Percentiles rank a stretch among this genome's conserved stretches.
Conservation (phyloP, 73 alveolate genomes). For the Tetrahymena thermophila region DNA sequence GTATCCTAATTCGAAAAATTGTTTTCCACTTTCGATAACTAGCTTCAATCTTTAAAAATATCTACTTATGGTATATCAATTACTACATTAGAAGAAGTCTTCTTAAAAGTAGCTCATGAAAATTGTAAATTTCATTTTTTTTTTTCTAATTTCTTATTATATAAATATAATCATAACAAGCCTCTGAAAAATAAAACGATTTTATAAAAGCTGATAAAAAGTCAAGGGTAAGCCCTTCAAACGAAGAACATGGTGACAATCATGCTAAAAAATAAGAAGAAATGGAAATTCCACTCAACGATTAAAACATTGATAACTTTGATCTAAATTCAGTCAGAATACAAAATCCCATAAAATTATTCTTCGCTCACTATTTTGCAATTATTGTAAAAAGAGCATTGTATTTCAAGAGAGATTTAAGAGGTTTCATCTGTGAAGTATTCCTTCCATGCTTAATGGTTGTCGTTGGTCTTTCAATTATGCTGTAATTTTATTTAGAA, state of each 20-base stretch:
- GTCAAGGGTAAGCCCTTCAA: slow-evolving; percentile 57
- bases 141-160: background rate
- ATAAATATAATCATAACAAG: background rate
- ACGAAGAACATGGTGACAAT: background rate
- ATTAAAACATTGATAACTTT: slow-evolving; percentile 13
- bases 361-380: slow-evolving; percentile 63
- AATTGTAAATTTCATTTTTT: background rate
- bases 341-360: slow-evolving; percentile 11
- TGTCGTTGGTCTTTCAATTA: slow-evolving; percentile 64
- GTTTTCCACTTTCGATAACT: slow-evolving; percentile 47
- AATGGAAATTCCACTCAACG: background rate
- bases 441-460: slow-evolving; percentile 79
- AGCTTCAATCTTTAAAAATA: slow-evolving; percentile 29
- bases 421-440: slow-evolving; percentile 82
- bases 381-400: slow-evolving; percentile 66
- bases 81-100: slow-evolving; percentile 97
- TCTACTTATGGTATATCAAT: slow-evolving; percentile 68
- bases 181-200: background rate
- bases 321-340: slow-evolving; percentile 35
- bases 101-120: slow-evolving; percentile 76
- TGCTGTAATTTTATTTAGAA: slow-evolving; percentile 21
- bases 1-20: slow-evolving; percentile 40
- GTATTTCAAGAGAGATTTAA: slow-evolving; percentile 69
- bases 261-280: background rate
- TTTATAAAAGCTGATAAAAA: background rate